These are phyloP conservation scores for Cystobasidium pallidum DNA, from an alignment of 1,284 basidiomycete genomes.

Conservation along the genomic window DNA sequence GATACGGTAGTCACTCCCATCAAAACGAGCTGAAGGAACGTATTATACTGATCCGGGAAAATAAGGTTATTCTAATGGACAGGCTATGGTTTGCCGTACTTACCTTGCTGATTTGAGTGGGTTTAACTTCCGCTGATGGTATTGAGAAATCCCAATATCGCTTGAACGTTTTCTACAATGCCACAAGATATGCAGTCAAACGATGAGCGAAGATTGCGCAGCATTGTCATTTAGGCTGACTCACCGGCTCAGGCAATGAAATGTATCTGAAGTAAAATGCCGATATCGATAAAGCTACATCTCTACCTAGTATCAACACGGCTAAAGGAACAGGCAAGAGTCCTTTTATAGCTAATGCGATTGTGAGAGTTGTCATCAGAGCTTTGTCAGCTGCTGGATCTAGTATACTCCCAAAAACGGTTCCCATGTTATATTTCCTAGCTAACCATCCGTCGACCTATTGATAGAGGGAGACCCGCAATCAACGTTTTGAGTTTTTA, in stretches of 20 bases:
- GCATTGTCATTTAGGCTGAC: no score
- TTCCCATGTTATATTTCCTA: conserved; percentile 77
- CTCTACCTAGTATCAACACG: conserved; percentile 83
- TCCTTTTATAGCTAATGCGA: conserved; percentile 79
- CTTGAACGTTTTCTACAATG: conserved; percentile 70
- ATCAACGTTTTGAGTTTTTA: no score
- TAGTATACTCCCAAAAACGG: conserved; percentile 89
- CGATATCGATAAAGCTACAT: conserved; percentile 80
- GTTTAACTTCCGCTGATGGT: conserved; percentile 88
- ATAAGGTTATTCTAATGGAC: not conserved
- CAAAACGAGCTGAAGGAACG: conserved; percentile 82
- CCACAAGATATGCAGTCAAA: no score
- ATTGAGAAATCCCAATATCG: conserved; percentile 95
- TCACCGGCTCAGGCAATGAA: conserved; percentile 80
- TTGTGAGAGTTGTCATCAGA: conserved; percentile 90
- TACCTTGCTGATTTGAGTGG: conserved; percentile 87
- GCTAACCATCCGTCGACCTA: conserved; percentile 91
- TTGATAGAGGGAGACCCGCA: not conserved
- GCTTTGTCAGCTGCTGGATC: conserved; percentile 98
- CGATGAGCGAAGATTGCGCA: no score
- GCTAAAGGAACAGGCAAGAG: conserved; percentile 84
- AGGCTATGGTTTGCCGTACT: no score
- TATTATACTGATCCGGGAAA: conserved; percentile 71
- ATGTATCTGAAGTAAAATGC: conserved; percentile 94
- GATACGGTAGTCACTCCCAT: conserved; percentile 86